Percentiles rank a stretch among this genome's conserved stretches.
Evolutionary conservation across 768 basidiomycete genomes (phyloP).

Genomic region (Boletus rubescentipes): DNA sequence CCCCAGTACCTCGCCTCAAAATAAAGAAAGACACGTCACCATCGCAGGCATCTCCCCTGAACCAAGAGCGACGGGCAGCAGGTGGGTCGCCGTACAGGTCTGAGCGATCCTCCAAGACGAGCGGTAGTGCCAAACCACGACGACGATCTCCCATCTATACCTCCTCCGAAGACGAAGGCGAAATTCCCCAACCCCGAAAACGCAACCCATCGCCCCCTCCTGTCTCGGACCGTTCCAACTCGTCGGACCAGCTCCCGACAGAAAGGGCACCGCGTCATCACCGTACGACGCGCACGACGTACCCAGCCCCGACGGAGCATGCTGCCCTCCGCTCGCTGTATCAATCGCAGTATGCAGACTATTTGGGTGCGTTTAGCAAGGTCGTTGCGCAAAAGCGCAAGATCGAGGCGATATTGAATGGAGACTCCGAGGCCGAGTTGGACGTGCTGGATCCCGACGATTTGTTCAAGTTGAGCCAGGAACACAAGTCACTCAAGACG

Average conservation of each 20-base stretch:
- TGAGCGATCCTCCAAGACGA: conserved; percentile 22
- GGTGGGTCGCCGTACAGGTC: conserved; percentile 11
- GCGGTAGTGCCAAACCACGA: conserved; percentile 36
- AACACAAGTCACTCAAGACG: conserved; percentile 47
- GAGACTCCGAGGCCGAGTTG: conserved; percentile 54
- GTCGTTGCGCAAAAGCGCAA: conserved; percentile 50
- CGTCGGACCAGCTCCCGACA: conserved; percentile 17
- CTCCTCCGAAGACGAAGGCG: conserved; percentile 62
- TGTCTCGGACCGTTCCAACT: conserved; percentile 21
- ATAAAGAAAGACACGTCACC: conserved; percentile 39
- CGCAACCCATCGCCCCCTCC: conserved; percentile 29
- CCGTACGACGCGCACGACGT: conserved; percentile 34
- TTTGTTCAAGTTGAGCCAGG: conserved; percentile 41
- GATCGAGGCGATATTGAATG: conserved; percentile 51
- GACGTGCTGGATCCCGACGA: conserved; percentile 57
- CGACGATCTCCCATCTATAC: conserved; percentile 65
- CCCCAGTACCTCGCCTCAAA: conserved; percentile 29
- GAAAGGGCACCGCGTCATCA: conserved; percentile 20
- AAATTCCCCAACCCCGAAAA: conserved; percentile 33
- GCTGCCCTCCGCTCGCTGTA: conserved; percentile 54
- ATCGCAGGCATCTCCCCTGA: conserved; percentile 12
- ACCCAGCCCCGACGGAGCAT: conserved; percentile 45
- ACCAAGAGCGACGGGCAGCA: conserved; percentile 10
- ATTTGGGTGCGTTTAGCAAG: conserved; percentile 46
- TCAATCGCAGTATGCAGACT: conserved; percentile 49